Evolutionary conservation across 2,329 filamentous ascomycete species (phyloP).

Genomic region (Trichoderma sp.): DNA sequence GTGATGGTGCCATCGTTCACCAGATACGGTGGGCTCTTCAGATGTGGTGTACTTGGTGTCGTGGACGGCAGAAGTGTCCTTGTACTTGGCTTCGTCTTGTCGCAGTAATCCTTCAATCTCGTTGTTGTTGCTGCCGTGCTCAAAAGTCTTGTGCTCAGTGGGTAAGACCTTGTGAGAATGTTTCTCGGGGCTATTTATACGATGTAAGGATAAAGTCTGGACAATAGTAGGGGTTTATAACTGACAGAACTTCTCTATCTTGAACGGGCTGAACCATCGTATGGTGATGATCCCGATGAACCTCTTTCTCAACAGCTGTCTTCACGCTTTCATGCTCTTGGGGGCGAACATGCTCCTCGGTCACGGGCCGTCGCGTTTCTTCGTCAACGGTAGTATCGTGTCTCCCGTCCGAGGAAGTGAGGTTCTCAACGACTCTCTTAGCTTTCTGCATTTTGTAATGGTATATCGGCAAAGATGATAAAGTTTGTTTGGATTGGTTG

Average conservation of each 20-base stretch:
- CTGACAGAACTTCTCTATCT: conserved; percentile 43
- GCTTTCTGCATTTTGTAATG: conserved; percentile 63
- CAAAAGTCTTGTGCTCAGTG: conserved; percentile 63
- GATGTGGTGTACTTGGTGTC: conserved; percentile 37
- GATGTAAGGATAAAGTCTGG: neutral
- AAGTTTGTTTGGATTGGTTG: neutral
- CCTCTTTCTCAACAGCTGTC: conserved; percentile 67
- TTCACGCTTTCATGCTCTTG: conserved; percentile 64
- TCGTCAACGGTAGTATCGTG: conserved; percentile 74
- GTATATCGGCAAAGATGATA: neutral
- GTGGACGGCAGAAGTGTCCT: conserved; percentile 38
- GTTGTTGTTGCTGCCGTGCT: conserved; percentile 60
- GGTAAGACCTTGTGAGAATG: conserved; percentile 62
- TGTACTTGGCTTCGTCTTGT: conserved; percentile 50
- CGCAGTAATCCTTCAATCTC: conserved; percentile 53
- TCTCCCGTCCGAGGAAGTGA: conserved; percentile 64
- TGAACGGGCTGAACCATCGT: conserved; percentile 68
- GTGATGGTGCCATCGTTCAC: conserved; percentile 47
- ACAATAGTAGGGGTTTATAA: neutral
- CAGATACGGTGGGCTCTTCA: conserved; percentile 35
- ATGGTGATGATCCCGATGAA: conserved; percentile 75
- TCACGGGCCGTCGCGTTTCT: conserved; percentile 62
- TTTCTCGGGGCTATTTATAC: conserved; percentile 56
- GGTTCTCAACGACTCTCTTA: conserved; percentile 63
- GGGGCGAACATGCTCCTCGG: conserved; percentile 62